Evolutionary conservation across 306 rosid genomes (phyloP), one percentile per base, ranked within the genome.

Genomic region (Hippophae tibetana): DNA sequence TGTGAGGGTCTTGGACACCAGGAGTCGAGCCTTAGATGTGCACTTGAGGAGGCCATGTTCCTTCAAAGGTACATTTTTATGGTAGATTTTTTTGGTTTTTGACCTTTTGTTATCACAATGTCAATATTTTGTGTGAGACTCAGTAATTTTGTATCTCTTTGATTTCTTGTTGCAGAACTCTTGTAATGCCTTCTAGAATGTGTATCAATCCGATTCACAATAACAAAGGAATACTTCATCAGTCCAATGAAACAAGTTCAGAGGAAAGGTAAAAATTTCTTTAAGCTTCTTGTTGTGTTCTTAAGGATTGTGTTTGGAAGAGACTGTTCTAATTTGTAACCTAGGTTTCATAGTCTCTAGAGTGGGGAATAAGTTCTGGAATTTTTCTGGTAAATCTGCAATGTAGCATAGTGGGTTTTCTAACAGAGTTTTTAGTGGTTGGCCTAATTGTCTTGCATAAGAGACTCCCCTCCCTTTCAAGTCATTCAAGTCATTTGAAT

Each of bases 1-100:
- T 92, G 97, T 18, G 97, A 79, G 62, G 99, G 99, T 44, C 77
- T 92, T 63, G 99, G 95, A 54, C 97, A 92, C 73, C 97, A 92
- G 67, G 99, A 92, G 59, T 88, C 99, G 13, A 92, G 99, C 80
- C 96, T 92, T 70, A 68, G 99, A 63, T 86, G 99, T 42, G 99
- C 95, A 52, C 90, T 92, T 3, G 95, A 88, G 73, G 99, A 92
- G 48, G 96, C 99, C 55, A 48, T 86, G 71, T 87, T 70, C 42
- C 98, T 92, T 43, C 63, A 40, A 9, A 86, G 84, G 87, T 81
- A 61, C 7, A 0, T 48, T 1, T 31, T 7, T 46, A 43, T 58
- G 14, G 38, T 12, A 65, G 52, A 38, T 52, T 71, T 59, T 72
- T 8, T 58, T 18, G 23, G 23, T 7, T 23, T 59, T 56, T 14